phyloP scores from a whole-genome alignment of 2,329 filamentous ascomycete species.

The Xylariaceae sp. region DNA sequence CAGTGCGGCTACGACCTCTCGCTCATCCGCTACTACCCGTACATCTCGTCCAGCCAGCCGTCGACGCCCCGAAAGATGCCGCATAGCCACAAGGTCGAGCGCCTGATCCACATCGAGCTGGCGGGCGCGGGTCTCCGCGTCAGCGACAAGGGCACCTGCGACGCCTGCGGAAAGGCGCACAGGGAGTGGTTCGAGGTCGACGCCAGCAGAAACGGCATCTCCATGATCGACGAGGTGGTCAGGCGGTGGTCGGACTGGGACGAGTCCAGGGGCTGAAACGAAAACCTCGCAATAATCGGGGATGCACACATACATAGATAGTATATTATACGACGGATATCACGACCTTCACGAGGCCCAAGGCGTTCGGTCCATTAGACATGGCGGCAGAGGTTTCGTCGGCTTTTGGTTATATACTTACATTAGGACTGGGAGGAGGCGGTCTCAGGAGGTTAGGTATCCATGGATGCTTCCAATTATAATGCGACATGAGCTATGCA shows the following conservation, averaged over 20 bases:
- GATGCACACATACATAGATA: no score
- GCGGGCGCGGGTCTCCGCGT: slow-evolving; percentile 59
- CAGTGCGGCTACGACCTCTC: slow-evolving; percentile 91
- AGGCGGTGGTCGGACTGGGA: slow-evolving; percentile 87
- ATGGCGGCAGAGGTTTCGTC: no score
- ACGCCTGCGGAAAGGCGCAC: slow-evolving; percentile 80
- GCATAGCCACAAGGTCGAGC: slow-evolving; percentile 84
- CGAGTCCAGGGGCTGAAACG: slow-evolving; percentile 47
- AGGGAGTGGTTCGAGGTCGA: slow-evolving; percentile 95
- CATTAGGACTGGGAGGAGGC: no score
- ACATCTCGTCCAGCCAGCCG: slow-evolving; percentile 56
- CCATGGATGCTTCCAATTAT: not conserved
- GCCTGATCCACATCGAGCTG: slow-evolving; percentile 90
- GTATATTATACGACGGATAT: no score
- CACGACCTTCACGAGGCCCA: no score
- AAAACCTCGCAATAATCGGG: no score
- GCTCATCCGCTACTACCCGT: slow-evolving; percentile 89
- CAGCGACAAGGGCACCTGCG: slow-evolving; percentile 62
- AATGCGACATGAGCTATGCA: not conserved
- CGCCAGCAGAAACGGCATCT: slow-evolving; percentile 70
- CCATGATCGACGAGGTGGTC: slow-evolving; percentile 68
- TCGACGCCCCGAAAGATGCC: slow-evolving; percentile 70
- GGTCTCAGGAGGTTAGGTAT: not conserved
- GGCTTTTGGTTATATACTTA: no score
- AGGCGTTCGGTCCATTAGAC: no score